Conservation (phyloP, 257 asterid species). For the Solanum lycopersicoides region DNA sequence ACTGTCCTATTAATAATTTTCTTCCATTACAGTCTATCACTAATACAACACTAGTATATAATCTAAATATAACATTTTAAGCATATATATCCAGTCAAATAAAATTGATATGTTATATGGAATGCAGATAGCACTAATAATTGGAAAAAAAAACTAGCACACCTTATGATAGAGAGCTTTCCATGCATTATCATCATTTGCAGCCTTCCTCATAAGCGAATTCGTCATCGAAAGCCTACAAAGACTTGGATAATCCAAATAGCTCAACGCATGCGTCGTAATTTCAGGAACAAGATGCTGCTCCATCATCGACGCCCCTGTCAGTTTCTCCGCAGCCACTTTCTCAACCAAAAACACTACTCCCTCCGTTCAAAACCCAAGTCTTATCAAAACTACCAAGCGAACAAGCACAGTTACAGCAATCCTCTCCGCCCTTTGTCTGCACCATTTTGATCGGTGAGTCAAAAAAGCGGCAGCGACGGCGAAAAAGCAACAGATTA, state of each 20-base stretch:
- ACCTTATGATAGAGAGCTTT: conserved; percentile 94
- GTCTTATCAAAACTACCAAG: neutral
- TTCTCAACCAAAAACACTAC: conserved; percentile 5
- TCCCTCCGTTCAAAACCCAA: neutral
- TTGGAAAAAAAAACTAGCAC: neutral
- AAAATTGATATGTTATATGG: neutral
- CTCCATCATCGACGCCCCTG: conserved; percentile 98
- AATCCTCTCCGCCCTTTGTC: conserved; percentile 5
- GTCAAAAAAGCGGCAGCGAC: conserved; percentile 26
- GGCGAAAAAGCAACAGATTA: conserved; percentile 36
- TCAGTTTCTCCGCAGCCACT: conserved; percentile 47
- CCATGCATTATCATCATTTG: conserved; percentile 98
- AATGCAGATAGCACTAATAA: neutral
- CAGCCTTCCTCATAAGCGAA: conserved; percentile 91
- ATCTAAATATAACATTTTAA: neutral
- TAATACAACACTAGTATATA: neutral
- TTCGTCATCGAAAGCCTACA: conserved; percentile 97
- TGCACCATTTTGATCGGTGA: conserved; percentile 16
- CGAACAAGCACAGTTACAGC: neutral
- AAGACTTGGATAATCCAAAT: conserved; percentile 88
- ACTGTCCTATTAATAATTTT: neutral
- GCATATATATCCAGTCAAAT: neutral
- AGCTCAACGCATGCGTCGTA: conserved; percentile 88
- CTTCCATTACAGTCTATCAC: neutral
- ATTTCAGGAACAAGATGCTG: conserved; percentile 98